Conservation (phyloP, 495 filamentous ascomycete genomes). For the Xylaria grammica region DNA sequence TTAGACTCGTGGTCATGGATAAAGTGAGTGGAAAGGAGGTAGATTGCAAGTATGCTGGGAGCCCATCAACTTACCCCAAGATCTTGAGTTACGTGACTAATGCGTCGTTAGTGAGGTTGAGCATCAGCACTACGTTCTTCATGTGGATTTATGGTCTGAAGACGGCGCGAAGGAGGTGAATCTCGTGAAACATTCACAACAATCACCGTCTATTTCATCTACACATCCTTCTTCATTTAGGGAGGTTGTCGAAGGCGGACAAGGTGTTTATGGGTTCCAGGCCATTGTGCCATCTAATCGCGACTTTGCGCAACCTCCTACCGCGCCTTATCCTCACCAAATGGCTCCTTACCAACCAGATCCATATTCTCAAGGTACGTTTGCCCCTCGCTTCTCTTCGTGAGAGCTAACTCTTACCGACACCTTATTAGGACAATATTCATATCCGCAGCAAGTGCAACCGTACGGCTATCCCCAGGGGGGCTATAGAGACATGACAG, state of each 20-base stretch:
- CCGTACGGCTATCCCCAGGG: slow-evolving; percentile 38
- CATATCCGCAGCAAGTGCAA: slow-evolving; percentile 37
- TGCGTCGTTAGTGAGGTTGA: slow-evolving; percentile 61
- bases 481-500: slow-evolving; percentile 35
- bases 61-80: slow-evolving; percentile 52
- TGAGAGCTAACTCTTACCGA: slow-evolving; percentile 25
- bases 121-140: slow-evolving; percentile 87
- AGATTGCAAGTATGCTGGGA: slow-evolving; percentile 76
- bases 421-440: slow-evolving; percentile 44
- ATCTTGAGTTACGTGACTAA: slow-evolving; percentile 25
- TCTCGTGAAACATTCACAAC: slow-evolving; percentile 84
- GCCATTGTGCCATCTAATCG: slow-evolving; percentile 43
- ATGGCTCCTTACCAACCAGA: slow-evolving; percentile 47
- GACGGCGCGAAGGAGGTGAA: slow-evolving; percentile 90
- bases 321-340: slow-evolving; percentile 39
- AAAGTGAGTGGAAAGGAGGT: slow-evolving; percentile 81
- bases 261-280: slow-evolving; percentile 37
- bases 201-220: slow-evolving; percentile 86
- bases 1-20: slow-evolving; percentile 83
- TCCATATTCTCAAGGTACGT: slow-evolving; percentile 43
- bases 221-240: slow-evolving; percentile 81
- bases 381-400: slow-evolving; percentile 36
- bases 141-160: slow-evolving; percentile 89
- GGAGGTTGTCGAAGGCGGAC: slow-evolving; percentile 44
- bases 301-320: slow-evolving; percentile 43